Evolutionary conservation across 1,139 yeast species (phyloP), one percentile per base, ranked within the genome.

Genomic region (Pichia kudriavzevii): DNA sequence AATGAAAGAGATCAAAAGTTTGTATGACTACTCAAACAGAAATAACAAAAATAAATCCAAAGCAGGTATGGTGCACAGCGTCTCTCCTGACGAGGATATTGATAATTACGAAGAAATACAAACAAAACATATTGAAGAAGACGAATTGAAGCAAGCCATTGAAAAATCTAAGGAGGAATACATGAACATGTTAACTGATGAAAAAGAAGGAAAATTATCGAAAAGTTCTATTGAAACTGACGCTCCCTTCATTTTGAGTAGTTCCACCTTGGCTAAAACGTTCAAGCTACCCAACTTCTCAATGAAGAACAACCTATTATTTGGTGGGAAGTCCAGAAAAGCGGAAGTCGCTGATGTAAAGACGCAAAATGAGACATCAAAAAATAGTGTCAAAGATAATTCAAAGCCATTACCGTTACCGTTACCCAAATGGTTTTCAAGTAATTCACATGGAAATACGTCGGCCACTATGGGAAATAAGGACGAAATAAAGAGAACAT

Each of bases 161-260:
- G 70, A 66, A 38, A 49, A 53, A 30, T 68, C 75, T 0, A 69
- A 65, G 40, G 30, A 36, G 28, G 60, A 56, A 17, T 55, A 54
- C 29, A 24, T 45, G 13, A 36, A 36, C 4, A 31, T 43, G 32
- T 35, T 39, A 23, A 30, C 38, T 12, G 40, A 38, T 16, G 53
- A 47, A 27, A 35, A 31, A 11, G 17, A 26, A 4, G 40, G 34
- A 4, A 12, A 2, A 10, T n/a, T 14, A 4, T 11, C 30, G 12
- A 28, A 28, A 5, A 28, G 36, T 10, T 18, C 22, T 4, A 23
- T 28, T 3, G 31, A 28, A 10, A 36, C 39, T 13, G 45, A 43
- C 11, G 44, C 48, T 2, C 58, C 56, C 4, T 39, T 53, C 12
- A 44, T 52, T 32, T 39, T 48, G 21, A 40, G 45, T 13, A 32